Evolutionary conservation across 2,329 filamentous ascomycete species (phyloP).

Genomic region (Cercospora beticola): DNA sequence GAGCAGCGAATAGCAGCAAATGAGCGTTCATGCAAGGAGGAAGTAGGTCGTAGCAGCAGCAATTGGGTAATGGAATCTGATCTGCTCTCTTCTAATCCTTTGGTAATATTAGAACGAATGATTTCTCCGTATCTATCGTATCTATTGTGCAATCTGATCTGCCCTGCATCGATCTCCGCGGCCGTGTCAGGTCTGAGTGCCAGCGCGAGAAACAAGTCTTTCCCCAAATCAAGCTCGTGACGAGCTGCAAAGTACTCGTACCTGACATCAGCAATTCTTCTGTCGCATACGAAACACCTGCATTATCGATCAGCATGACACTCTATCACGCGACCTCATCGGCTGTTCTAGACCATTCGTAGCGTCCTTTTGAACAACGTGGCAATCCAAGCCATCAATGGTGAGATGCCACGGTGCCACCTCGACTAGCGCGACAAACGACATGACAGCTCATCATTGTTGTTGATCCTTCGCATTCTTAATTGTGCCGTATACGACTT

Average conservation of each 20-base stretch:
- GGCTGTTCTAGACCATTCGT: background rate
- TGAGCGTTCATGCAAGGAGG: background rate
- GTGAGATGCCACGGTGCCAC: background rate
- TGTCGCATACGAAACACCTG: background rate
- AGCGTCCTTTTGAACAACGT: background rate
- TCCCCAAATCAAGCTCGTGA: background rate
- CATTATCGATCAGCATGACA: background rate
- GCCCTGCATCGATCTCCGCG: background rate
- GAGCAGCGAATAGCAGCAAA: background rate
- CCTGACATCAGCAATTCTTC: background rate
- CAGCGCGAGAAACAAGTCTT: background rate
- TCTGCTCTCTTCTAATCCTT: background rate
- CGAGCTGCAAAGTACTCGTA: background rate
- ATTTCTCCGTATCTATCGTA: background rate
- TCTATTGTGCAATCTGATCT: background rate
- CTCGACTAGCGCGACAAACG: background rate
- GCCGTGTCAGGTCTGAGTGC: background rate
- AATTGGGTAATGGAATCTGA: slow-evolving; percentile 2
- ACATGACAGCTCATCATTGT: slow-evolving; percentile 1
- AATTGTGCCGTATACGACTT: background rate
- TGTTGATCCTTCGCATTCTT: background rate
- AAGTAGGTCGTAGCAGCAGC: background rate
- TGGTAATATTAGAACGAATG: background rate
- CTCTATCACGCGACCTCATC: background rate
- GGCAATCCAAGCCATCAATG: background rate